Base-by-base conservation (phyloP, 2,329 filamentous ascomycete species). In the Aphanoascus verrucosus region DNA sequence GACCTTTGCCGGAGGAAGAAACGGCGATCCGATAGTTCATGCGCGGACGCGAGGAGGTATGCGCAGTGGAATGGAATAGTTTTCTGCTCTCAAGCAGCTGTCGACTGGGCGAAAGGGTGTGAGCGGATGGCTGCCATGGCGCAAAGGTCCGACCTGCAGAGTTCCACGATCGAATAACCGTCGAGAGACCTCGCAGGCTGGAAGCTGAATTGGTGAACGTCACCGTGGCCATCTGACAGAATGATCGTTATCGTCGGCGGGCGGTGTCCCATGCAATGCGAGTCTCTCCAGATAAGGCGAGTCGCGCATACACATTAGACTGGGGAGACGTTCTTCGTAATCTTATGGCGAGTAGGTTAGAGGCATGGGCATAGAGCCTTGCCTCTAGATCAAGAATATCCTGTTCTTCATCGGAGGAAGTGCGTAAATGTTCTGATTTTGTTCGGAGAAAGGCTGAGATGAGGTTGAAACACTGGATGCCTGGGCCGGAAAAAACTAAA, bases 1-100 rank as follows among this genome's bases (percentile, higher is more conserved):
- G 78, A 60, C 82, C 79, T 67, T 91, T 91, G 55, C 80, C 84
- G 47, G 83, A 84, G 63, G 85, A 89, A 4, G 86, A 86, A 5
- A 84, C 84, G 31, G 85, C 83, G 55, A 88, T 77, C 59, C 84
- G 77, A 67, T 88, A 89, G 50, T 79, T 79, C 64, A 87, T 68
- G 17, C 67, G 68, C 11, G 65, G 65, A 34, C 67, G 61, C 23
- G 64, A 63, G 7, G 58, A 59, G 7, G 56, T 34, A 35, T 43
- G 50, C 8, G 57, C 50, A 4, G 57, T 65, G 31, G 65, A 63
- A 55, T 69, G 66, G 44, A 70, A 67, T 35, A 55, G 43, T 56
- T 62, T 62, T 7, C 42, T 34, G 31, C 11, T 42, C 19, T 47
- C 52, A 54, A 43, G 38, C 40, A 48, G 46, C 40, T 37, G 56